Evolutionary conservation across 2,329 filamentous ascomycete species (phyloP), one percentile per base, ranked within the genome.

Genomic region (Pseudogymnoascus sp.): DNA sequence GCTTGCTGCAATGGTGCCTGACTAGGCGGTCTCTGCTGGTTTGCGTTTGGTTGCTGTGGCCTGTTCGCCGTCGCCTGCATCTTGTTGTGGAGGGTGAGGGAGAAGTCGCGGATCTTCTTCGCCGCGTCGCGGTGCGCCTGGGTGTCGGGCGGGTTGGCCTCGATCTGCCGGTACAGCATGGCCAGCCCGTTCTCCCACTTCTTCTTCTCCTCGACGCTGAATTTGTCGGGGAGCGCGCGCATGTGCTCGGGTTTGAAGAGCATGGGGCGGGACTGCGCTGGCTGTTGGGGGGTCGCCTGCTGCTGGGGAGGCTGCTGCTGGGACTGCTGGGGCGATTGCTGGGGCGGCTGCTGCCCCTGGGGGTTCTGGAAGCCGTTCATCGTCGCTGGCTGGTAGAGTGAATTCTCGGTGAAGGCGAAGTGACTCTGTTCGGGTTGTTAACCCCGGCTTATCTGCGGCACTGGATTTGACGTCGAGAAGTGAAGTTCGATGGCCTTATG

Each of bases 21-120:
- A 57, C 61, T 44, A 21, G 31, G n/a, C 23, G 63, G 42, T 23
- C 59, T 13, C 53, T 26, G 61, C 13, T 33, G 62, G 10, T 23
- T 57, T 40, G 35, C n/a, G n/a, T n/a, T n/a, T n/a, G 57, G 33
- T 47, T 67, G 62, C 63, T 65, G 69, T 26, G 47, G 68, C 17
- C 63, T 62, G 13, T 67, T 65, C n/a, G 67, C 65, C 5, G 61
- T 60, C 61, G 72, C 71, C 61, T 81, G 77, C 4, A 85, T 77
- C 72, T 85, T 87, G 0, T 72, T 73, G 2, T 78, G 73, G 1
- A 88, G 77, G 73, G 84, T 85, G 47, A 78, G 78, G 0, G 84
- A 84, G 70, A 88, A 87, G 8, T 87, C 83, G 6, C 76, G 72
- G 21, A 88, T 82, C 74, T 86, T 87, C 42, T 79, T 78, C 66